Conservation (phyloP, 805 yeast genomes). For the Ogataea populi-albae region DNA sequence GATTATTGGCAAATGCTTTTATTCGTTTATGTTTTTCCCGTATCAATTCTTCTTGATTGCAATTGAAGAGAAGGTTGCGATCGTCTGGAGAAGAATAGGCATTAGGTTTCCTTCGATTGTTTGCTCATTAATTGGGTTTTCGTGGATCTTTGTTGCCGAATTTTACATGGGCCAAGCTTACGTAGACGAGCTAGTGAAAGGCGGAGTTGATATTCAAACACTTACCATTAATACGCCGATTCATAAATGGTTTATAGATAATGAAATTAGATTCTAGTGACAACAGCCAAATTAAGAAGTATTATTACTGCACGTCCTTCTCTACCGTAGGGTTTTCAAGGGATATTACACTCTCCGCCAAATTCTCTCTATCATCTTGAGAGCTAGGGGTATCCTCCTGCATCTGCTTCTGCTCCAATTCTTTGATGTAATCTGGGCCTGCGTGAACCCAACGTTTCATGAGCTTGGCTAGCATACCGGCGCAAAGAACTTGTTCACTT, state of each 20-base stretch:
- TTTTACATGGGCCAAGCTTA: constrained; percentile 11
- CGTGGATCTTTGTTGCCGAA: constrained; percentile 13
- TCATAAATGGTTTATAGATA: constrained; percentile 1
- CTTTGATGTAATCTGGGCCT: constrained; percentile 20
- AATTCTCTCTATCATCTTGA: background rate
- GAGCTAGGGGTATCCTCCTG: background rate
- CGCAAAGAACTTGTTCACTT: constrained; percentile 81
- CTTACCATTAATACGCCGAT: constrained; percentile 3
- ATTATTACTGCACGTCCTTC: too few species aligned
- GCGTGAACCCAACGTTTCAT: constrained; percentile 67
- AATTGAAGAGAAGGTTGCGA: constrained; percentile 6
- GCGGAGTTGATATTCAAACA: constrained; percentile 13
- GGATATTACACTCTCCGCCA: background rate
- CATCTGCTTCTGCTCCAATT: constrained; percentile 3
- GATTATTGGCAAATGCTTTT: constrained; percentile 11
- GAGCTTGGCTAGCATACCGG: constrained; percentile 63
- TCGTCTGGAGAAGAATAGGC: background rate
- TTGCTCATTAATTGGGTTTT: constrained; percentile 8
- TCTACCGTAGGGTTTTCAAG: background rate
- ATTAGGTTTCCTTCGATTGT: constrained; percentile 5
- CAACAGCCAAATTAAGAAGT: too few species aligned
- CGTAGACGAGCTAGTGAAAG: constrained; percentile 18
- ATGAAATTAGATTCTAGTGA: constrained; percentile 3
- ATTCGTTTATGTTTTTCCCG: constrained; percentile 18
- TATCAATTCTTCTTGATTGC: constrained; percentile 13